Evolutionary conservation across 345 rosid species (phyloP).

Genomic region (Camelina neglecta): DNA sequence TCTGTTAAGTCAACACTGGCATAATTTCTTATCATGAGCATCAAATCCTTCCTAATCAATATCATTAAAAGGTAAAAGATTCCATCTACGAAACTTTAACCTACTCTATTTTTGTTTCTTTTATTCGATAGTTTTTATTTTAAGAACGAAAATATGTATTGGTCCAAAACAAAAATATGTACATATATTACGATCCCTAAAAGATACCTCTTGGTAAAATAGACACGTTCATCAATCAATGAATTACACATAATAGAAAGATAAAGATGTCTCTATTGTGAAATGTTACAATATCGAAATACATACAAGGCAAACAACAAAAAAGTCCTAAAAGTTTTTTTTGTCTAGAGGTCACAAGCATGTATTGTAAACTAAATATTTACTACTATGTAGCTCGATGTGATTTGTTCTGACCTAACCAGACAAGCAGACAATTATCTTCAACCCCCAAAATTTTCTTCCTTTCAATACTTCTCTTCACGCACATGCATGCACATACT

Average conservation of each 20-base stretch:
- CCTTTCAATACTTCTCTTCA: conserved; percentile 12
- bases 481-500: conserved; percentile 39
- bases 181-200: too few relatives aligned
- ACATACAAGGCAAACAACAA: conserved; percentile 13
- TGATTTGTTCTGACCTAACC: conserved; percentile 40
- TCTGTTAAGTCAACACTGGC: not conserved
- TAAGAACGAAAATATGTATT: too few relatives aligned
- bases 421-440: conserved; percentile 43
- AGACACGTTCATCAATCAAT: too few relatives aligned
- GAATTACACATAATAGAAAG: too few relatives aligned
- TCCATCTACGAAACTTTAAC: not conserved
- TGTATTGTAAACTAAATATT: conserved; percentile 1
- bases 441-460: conserved; percentile 25
- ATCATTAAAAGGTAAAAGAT: not conserved
- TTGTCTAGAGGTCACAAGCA: conserved; percentile 35
- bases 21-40: not conserved
- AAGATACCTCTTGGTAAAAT: too few relatives aligned
- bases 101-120: not conserved
- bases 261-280: too few relatives aligned
- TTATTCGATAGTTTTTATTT: too few relatives aligned
- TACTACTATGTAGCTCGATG: conserved; percentile 40
- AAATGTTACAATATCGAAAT: not conserved
- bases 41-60: not conserved
- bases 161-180: too few relatives aligned
- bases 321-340: not conserved